These are phyloP conservation scores for Leccinum subrobustum DNA, from an alignment of 1,284 basidiomycete genomes.

Conservation along the genomic window DNA sequence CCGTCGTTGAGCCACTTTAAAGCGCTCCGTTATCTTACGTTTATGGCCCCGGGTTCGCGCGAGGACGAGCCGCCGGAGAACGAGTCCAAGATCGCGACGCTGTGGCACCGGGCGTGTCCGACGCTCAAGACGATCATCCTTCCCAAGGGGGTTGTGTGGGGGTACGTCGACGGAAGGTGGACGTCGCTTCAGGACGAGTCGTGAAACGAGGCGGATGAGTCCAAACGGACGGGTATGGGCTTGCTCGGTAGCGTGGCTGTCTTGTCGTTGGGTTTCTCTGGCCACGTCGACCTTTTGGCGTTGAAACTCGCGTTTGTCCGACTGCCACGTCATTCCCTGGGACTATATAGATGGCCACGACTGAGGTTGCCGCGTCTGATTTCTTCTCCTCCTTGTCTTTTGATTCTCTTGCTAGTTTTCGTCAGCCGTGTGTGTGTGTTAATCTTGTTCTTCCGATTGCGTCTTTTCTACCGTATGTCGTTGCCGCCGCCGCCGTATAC, in stretches of 20 bases:
- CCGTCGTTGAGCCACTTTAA: conserved; percentile 33
- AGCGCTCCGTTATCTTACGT: conserved; percentile 40
- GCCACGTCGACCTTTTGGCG: conserved; percentile 7
- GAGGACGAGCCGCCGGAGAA: conserved; percentile 17
- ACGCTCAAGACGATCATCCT: conserved; percentile 45
- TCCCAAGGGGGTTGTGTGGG: conserved; percentile 44
- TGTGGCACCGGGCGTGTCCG: conserved; percentile 41
- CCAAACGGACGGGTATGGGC: background rate
- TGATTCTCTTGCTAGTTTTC: conserved; percentile 4
- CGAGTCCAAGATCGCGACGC: conserved; percentile 36
- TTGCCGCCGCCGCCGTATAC: conserved; percentile 17
- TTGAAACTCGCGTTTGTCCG: conserved; percentile 5
- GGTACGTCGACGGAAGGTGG: conserved; percentile 29
- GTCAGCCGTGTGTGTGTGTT: conserved; percentile 10
- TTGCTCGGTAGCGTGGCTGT: conserved; percentile 10
- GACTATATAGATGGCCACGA: conserved; percentile 15
- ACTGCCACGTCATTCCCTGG: conserved; percentile 13
- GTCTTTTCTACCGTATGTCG: background rate
- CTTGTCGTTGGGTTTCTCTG: background rate
- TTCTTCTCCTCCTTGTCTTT: background rate
- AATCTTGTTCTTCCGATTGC: conserved; percentile 23
- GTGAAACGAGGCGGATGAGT: background rate
- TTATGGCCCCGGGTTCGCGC: conserved; percentile 36
- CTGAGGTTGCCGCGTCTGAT: conserved; percentile 1
- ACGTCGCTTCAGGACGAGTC: conserved; percentile 20